A percentile compares a stretch with the other conserved stretches of the same genome.
Evolutionary conservation across 2,329 filamentous ascomycete genomes (phyloP).

Genomic region (Botrytis medusae): DNA sequence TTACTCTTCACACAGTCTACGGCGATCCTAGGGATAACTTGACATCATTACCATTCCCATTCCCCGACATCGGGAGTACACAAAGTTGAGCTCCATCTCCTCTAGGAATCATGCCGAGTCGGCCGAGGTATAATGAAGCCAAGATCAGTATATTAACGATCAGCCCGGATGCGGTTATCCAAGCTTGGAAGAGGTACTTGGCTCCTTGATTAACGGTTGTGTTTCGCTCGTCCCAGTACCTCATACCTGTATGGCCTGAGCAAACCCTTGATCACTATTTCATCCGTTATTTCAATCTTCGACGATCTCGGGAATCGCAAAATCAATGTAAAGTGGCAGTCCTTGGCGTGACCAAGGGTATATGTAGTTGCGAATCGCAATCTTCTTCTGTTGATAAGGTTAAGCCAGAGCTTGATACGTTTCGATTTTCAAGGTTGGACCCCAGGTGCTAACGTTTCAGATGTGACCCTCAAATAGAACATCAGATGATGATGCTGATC

Average conservation of each 20-base stretch:
- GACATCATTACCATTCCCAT: neutral
- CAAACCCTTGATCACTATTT: neutral
- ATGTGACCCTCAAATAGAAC: neutral
- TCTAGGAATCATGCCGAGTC: neutral
- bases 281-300: neutral
- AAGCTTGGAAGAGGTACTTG: neutral
- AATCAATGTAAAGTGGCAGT: neutral
- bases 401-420: neutral
- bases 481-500: constrained; percentile 3
- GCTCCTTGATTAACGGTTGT: neutral
- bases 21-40: neutral
- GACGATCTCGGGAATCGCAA: neutral
- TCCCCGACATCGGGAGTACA: neutral
- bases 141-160: neutral
- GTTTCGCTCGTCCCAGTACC: neutral
- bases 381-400: neutral
- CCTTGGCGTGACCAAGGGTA: neutral
- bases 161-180: neutral
- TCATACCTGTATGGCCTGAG: neutral
- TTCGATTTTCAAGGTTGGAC: neutral
- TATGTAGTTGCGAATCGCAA: neutral
- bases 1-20: neutral
- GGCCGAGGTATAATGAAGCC: neutral
- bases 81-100: neutral
- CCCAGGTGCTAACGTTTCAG: neutral